Conservation (phyloP, 192 early-diverging fungal genomes). For the Gaertneriomyces sp. region DNA sequence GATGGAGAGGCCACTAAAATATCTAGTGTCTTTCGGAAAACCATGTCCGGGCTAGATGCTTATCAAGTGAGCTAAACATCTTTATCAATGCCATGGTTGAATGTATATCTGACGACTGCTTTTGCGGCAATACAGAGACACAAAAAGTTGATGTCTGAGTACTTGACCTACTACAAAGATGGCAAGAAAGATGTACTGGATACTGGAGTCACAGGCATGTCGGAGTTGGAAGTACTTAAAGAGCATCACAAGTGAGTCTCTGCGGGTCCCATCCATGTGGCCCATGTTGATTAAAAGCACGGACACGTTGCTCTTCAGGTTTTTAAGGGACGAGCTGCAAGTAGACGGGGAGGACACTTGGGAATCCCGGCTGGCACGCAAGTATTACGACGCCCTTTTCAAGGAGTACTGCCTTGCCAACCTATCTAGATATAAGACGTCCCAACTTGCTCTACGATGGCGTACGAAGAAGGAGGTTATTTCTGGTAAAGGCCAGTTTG, state of each 20-base stretch:
- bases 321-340: constrained; percentile 49
- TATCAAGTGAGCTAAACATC: constrained; percentile 14
- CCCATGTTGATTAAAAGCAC: background rate
- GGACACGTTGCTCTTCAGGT: constrained; percentile 38
- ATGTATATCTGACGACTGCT: background rate
- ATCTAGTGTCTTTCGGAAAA: constrained; percentile 9
- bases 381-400: constrained; percentile 82
- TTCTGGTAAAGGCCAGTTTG: constrained; percentile 70
- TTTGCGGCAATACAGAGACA: constrained; percentile 32
- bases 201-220: constrained; percentile 24
- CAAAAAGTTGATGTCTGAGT: constrained; percentile 58
- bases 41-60: constrained; percentile 11
- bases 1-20: background rate
- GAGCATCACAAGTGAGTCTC: constrained; percentile 61
- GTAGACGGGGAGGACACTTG: constrained; percentile 51
- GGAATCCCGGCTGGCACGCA: constrained; percentile 76
- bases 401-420: constrained; percentile 80
- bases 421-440: constrained; percentile 67
- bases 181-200: background rate
- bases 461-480: constrained; percentile 65
- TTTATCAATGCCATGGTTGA: background rate
- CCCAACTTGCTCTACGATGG: constrained; percentile 70
- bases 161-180: constrained; percentile 44
- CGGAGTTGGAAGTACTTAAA: constrained; percentile 67
- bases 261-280: background rate